Base-by-base conservation (phyloP, 768 basidiomycete genomes). In the Boletus patriciae region DNA sequence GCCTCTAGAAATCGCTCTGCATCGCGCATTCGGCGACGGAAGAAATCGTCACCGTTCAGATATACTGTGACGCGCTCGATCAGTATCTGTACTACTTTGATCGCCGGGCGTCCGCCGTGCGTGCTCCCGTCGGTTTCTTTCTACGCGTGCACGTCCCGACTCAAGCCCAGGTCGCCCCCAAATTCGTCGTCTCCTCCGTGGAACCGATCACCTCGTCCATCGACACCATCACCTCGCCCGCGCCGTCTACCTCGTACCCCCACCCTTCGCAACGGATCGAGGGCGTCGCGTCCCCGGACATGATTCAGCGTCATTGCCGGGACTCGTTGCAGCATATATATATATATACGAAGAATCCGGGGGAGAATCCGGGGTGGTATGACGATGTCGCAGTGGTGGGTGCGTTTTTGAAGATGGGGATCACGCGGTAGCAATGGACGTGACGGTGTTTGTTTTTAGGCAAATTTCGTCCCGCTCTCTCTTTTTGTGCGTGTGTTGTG, bases 1-100 rank as follows among this genome's bases (percentile, higher is more conserved):
- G 97, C 69, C 79, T 99, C 33, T 96, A 99, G 71, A 98, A 98
- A 70, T 92, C 94, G 4, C 79, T 98, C 25, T 85, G 96, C 3
- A 98, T 97, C 65, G 97, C 97, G 6, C 94, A 95, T 66, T 94
- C 93, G 3, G 92, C 92, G 25, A 95, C 94, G 51, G 97, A 98
- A 72, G 95, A 98, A 66, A 91, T 98, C 60, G 92, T 97, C 38
- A 98, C 92, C 4, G 88, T 98, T 3, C 96, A 98, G 69, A 79
- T 98, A 9, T 98, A 98, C 70, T 93, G 92, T 62, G 94, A 98
- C 70, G 93, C 96, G 13, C 83, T 99, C 33, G 96, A 99, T 70
- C 90, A 89, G 66, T 98, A 98, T 71, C 76, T 98, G 40, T 98
- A 94, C 72, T 98, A 97, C 74, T 88, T 98, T 52, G 96, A 99